These are phyloP conservation scores for Cardamine chenopodiifolia DNA, from an alignment of 345 rosid genomes.

Conservation along the genomic window DNA sequence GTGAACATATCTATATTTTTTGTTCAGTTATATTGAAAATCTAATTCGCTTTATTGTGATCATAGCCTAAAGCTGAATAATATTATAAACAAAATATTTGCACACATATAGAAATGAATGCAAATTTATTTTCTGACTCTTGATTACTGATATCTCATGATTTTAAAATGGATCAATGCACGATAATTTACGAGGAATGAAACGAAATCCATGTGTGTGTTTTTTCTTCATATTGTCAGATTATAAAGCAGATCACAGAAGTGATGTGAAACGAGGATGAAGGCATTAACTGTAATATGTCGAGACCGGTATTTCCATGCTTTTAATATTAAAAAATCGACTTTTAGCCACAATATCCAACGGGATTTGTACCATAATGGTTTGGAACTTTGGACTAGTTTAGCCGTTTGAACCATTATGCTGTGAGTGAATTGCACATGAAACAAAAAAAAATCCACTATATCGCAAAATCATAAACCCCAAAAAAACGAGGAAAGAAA, in stretches of 20 bases:
- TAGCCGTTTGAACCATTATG: neutral
- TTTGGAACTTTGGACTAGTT: neutral
- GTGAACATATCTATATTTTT: neutral
- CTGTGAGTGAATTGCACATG: neutral
- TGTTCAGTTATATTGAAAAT: neutral
- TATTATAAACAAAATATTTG: neutral
- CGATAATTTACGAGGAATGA: neutral
- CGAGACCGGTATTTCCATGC: neutral
- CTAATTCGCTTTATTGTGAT: neutral
- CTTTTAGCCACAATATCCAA: neutral
- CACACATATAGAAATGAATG: neutral
- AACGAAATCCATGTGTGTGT: neutral
- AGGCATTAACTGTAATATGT: neutral
- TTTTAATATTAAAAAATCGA: neutral
- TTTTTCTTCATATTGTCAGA: neutral
- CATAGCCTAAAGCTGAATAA: neutral
- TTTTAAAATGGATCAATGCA: neutral
- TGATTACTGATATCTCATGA: neutral
- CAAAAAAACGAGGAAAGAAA: too few species aligned
- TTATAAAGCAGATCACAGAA: neutral
- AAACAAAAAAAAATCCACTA: neutral
- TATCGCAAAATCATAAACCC: too few species aligned
- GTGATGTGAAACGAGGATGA: neutral
- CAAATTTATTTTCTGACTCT: neutral
- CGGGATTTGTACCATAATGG: neutral